A percentile compares a stretch with the other conserved stretches of the same genome.
Evolutionary conservation across 2,329 filamentous ascomycete genomes (phyloP).

Genomic region (Zasmidium cellare): DNA sequence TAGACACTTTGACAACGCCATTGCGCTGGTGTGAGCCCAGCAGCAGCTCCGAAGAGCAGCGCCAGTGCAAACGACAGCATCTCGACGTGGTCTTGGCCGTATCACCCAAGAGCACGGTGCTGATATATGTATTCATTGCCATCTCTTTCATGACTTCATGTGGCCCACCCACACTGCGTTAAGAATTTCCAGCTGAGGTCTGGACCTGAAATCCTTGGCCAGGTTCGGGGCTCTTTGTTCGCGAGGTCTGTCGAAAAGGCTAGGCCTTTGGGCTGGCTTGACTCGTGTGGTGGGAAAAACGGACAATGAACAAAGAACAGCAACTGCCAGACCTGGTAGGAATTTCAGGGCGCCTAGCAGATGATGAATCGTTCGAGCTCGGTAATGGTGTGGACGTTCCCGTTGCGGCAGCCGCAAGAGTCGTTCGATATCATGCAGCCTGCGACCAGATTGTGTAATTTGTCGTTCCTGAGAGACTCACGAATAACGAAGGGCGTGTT

Average conservation of each 20-base stretch:
- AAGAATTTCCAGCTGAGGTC: neutral
- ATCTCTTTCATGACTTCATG: constrained; percentile 3
- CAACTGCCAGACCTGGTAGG: neutral
- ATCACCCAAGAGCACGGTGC: neutral
- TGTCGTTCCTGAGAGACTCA: neutral
- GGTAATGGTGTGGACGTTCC: neutral
- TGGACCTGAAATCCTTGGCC: neutral
- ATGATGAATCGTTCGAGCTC: neutral
- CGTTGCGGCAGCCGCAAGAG: neutral
- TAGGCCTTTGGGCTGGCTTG: neutral
- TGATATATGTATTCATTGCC: constrained; percentile 2
- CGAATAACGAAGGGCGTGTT: neutral
- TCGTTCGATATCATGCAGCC: constrained; percentile 1
- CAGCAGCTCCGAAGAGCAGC: neutral
- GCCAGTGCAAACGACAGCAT: neutral
- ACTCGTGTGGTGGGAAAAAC: neutral
- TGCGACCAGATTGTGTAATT: neutral
- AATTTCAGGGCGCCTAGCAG: neutral
- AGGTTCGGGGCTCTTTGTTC: neutral
- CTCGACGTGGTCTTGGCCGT: neutral
- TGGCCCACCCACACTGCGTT: constrained; percentile 3
- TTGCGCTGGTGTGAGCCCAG: constrained; percentile 17
- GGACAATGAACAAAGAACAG: neutral
- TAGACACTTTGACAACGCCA: constrained; percentile 57
- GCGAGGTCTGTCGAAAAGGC: neutral